Evolutionary conservation across 306 rosid species (phyloP).

Genomic region (Castanopsis chinensis): DNA sequence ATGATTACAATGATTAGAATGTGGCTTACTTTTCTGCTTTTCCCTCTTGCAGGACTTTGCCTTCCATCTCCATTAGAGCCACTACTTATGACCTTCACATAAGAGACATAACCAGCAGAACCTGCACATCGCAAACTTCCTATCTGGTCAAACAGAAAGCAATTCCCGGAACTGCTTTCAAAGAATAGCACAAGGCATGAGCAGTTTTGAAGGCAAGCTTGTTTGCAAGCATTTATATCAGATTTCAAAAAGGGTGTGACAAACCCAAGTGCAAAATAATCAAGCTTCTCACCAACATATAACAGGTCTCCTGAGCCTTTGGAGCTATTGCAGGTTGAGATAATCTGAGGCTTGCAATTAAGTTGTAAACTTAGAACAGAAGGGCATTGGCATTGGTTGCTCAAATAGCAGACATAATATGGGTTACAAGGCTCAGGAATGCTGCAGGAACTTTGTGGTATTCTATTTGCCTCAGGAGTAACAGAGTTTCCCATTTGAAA

Average conservation of each 20-base stretch:
- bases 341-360: conserved; percentile 23
- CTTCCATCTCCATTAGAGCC: neutral
- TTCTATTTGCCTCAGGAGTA: conserved; percentile 12
- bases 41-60: neutral
- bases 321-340: conserved; percentile 27
- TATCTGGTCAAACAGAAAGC: conserved; percentile 34
- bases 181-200: conserved; percentile 36
- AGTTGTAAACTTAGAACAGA: conserved; percentile 12
- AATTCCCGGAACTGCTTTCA: conserved; percentile 22
- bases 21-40: conserved; percentile 15
- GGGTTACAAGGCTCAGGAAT: conserved; percentile 42
- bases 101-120: conserved; percentile 28
- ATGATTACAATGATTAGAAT: conserved; percentile 21
- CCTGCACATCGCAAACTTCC: conserved; percentile 23
- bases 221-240: conserved; percentile 23
- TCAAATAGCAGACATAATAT: conserved; percentile 23
- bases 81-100: conserved; percentile 12
- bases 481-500: conserved; percentile 22
- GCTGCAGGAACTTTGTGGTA: conserved; percentile 33
- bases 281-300: conserved; percentile 31
- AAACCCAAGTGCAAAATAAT: conserved; percentile 35
- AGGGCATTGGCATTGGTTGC: conserved; percentile 32
- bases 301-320: conserved; percentile 19
- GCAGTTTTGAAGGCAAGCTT: conserved; percentile 33
- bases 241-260: conserved; percentile 22